Evolutionary conservation across 805 yeast species (phyloP), one percentile per base, ranked within the genome.

Genomic region (Candida argentea): DNA sequence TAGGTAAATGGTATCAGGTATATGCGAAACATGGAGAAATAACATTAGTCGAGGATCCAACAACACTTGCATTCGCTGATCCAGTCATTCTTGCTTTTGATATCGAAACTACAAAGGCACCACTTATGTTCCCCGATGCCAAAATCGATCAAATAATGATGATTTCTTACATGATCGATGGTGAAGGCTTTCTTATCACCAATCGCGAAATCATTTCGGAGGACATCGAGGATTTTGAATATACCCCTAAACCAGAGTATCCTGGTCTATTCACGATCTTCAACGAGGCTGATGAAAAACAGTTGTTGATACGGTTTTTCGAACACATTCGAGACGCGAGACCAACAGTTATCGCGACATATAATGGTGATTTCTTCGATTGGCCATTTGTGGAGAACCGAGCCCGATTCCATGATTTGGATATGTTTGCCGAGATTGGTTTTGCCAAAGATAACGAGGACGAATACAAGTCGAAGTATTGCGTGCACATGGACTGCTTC

Each of bases 111-210:
- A 85, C 96, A 9, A 91, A 91, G 50, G 85, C 93, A 8, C 97
- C 97, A 2, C 65, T 91, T 35, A 93, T 91, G 50, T 91, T 91
- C 41, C 99, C 99, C 0, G 98, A 85, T 44, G 70, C 95, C 5
- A 65, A 79, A 7, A 67, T 81, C 5, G 99, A 91, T 56, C 93
- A 84, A 52, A 71, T 91, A 22, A 91, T 91, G 96, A 93, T 93
- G 98, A 91, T 91, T 28, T 93, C 98, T 3, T 91, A 91, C 50
- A 93, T 93, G 98, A 87, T 91, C 36, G 98, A 91, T 49, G 98
- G 97, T 7, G 94, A 84, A 42, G 99, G 99, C 21, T 91, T 61
- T 48, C 60, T 91, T 22, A 93, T 91, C 35, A 91, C 97, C 6
- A 91, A 91, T 49, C 63, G 99, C 43, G 95, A 87, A 41, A 85